phyloP scores from a whole-genome alignment of 148 eudicot genomes.

The Rhododendron henanense region DNA sequence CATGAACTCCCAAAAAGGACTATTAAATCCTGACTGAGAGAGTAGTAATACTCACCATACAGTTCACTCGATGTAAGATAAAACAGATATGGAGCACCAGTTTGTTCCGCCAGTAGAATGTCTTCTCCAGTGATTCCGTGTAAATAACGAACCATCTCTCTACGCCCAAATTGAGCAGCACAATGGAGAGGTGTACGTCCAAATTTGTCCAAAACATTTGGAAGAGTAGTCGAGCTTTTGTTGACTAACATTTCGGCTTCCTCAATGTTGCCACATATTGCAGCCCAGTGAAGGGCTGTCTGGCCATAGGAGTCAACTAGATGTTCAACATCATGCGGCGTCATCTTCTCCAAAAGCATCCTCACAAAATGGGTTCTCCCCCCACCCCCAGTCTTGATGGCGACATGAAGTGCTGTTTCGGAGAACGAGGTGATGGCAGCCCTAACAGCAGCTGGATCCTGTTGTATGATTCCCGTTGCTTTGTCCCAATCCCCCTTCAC shows the following conservation, averaged over 20 bases:
- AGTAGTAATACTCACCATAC: background rate
- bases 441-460: background rate
- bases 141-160: background rate
- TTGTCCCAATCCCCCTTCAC: background rate
- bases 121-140: background rate
- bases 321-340: background rate
- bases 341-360: background rate
- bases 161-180: background rate
- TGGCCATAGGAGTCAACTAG: accelerated
- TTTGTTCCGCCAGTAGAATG: too few relatives aligned
- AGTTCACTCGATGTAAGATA: accelerated
- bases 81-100: background rate
- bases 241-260: background rate
- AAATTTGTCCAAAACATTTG: accelerated
- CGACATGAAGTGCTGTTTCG: background rate
- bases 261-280: background rate
- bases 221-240: background rate
- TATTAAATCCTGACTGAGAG: too few relatives aligned
- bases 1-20: too few relatives aligned
- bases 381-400: accelerated
- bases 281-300: background rate
- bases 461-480: background rate
- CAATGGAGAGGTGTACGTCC: background rate
- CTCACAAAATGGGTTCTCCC: background rate
- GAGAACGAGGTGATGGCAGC: background rate